Percentiles rank a stretch among this genome's conserved stretches.
These are phyloP conservation scores for Trichoderma reesei DNA, from an alignment of 495 filamentous ascomycete species.

Conservation along the genomic window DNA sequence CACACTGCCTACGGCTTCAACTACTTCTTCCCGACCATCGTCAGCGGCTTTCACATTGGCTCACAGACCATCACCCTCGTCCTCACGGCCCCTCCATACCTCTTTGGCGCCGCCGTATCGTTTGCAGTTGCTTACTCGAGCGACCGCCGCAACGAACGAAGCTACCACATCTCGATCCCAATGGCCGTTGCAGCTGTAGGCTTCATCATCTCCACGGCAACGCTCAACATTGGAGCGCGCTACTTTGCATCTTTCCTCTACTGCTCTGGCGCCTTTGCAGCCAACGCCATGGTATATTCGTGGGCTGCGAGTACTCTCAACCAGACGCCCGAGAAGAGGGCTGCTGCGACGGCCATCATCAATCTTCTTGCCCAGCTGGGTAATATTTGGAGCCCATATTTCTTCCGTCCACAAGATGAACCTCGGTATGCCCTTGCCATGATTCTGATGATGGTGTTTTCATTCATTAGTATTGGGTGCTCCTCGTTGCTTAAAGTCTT, in stretches of 20 bases:
- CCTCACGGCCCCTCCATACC: constrained; percentile 38
- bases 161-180: constrained; percentile 37
- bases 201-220: constrained; percentile 29
- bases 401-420: not conserved
- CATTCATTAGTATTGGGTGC: not conserved
- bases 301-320: constrained; percentile 32
- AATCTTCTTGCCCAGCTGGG: constrained; percentile 1
- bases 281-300: constrained; percentile 33
- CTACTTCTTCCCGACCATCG: constrained; percentile 39
- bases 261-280: constrained; percentile 31
- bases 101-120: constrained; percentile 28
- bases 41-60: constrained; percentile 33
- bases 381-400: constrained; percentile 10
- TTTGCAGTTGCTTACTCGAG: constrained; percentile 30
- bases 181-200: constrained; percentile 33
- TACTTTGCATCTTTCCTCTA: constrained; percentile 37
- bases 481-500: not conserved
- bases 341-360: constrained; percentile 15
- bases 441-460: constrained; percentile 4
- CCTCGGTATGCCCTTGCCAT: constrained; percentile 9
- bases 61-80: constrained; percentile 31
- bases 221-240: constrained; percentile 29
- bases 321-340: constrained; percentile 35
- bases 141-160: constrained; percentile 36
- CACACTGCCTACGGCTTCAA: constrained; percentile 9